A percentile compares a stretch with the other conserved stretches of the same genome.
Evolutionary conservation across 257 asterid species (phyloP).

Genomic region (Solanum ossicruentum): DNA sequence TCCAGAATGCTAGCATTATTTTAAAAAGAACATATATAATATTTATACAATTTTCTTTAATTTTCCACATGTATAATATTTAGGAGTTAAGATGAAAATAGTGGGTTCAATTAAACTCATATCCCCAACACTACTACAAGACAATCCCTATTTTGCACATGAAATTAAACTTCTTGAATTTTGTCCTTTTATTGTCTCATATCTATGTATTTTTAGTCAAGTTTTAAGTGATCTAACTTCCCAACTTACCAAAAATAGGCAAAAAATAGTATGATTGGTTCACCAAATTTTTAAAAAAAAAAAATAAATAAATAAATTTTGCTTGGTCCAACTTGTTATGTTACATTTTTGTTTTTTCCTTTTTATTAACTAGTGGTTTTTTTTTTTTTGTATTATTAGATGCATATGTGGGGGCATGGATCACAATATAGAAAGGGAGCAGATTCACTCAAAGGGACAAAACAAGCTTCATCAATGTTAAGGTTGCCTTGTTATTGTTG

Average conservation of each 20-base stretch:
- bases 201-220: neutral
- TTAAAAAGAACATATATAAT: neutral
- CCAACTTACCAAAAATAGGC: neutral
- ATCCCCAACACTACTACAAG: neutral
- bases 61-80: neutral
- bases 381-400: slow-evolving; percentile 10
- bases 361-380: neutral
- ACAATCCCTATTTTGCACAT: neutral
- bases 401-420: slow-evolving; percentile 98
- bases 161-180: neutral
- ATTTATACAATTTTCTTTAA: neutral
- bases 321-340: neutral
- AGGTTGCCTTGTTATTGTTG: slow-evolving; percentile 83
- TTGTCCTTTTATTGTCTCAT: neutral
- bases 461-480: slow-evolving; percentile 46
- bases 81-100: too few relatives aligned
- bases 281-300: neutral
- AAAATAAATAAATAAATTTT: neutral
- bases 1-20: neutral
- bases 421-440: slow-evolving; percentile 85
- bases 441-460: slow-evolving; percentile 72
- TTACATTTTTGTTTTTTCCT: neutral
- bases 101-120: neutral
- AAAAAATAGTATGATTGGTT: neutral
- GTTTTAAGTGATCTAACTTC: neutral